These are phyloP conservation scores for Umbellularia californica DNA, from an alignment of 164 flowering plant genomes.

Conservation along the genomic window DNA sequence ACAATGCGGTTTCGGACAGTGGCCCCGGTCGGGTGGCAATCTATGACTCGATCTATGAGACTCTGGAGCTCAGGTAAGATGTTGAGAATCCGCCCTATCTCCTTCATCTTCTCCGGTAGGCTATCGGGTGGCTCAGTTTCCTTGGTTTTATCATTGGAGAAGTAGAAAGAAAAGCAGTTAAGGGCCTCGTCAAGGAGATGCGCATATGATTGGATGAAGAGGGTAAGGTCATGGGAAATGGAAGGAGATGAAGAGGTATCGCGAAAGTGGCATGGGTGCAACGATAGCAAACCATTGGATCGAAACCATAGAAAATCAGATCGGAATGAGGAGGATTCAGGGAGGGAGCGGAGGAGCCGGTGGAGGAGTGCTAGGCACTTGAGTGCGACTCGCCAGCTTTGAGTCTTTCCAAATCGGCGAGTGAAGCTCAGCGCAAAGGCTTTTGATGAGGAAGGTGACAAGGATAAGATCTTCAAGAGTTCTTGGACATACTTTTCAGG, in stretches of 20 bases:
- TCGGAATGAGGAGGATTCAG: constrained; percentile 31
- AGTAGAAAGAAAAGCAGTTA: constrained; percentile 12
- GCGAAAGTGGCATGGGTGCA: constrained; percentile 45
- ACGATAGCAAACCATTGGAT: constrained; percentile 37
- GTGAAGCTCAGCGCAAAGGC: constrained; percentile 43
- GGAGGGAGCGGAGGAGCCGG: constrained; percentile 39
- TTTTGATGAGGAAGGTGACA: constrained; percentile 37
- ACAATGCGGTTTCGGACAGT: constrained; percentile 34
- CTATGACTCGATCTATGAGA: constrained; percentile 47
- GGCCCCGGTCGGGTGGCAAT: constrained; percentile 39
- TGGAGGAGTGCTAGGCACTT: constrained; percentile 65
- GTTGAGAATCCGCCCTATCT: constrained; percentile 26
- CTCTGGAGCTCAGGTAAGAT: constrained; percentile 45
- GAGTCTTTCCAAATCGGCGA: constrained; percentile 45
- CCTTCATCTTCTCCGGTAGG: constrained; percentile 26
- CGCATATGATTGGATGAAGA: constrained; percentile 51
- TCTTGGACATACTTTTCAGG: constrained; percentile 41
- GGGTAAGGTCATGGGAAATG: constrained; percentile 26
- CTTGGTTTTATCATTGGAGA: background rate
- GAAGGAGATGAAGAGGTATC: constrained; percentile 44
- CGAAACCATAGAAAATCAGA: constrained; percentile 38
- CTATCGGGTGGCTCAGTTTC: background rate
- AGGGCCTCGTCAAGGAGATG: constrained; percentile 51
- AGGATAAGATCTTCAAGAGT: constrained; percentile 42
- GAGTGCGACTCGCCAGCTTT: constrained; percentile 58